Percentiles rank a stretch among this genome's conserved stretches.
Evolutionary conservation across 768 basidiomycete genomes (phyloP).

Genomic region (Daedaleopsis nitida): DNA sequence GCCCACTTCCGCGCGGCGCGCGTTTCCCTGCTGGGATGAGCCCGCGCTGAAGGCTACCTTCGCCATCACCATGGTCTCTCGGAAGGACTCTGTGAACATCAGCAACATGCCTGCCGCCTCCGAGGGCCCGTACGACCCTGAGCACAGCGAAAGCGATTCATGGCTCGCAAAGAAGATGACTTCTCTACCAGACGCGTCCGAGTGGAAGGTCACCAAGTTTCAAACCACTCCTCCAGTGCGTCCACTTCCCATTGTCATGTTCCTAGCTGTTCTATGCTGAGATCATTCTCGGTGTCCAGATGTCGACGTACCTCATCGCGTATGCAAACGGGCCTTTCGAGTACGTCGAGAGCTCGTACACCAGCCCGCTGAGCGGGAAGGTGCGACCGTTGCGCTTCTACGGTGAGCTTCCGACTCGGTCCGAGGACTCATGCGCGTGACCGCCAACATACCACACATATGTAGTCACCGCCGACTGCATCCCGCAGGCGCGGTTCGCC

Average conservation of each 20-base stretch:
- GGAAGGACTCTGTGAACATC: constrained; percentile 70
- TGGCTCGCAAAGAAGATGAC: constrained; percentile 39
- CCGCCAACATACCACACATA: no score
- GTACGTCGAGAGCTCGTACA: constrained; percentile 74
- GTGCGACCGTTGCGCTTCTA: constrained; percentile 85
- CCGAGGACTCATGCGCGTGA: no score
- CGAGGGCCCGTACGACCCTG: constrained; percentile 49
- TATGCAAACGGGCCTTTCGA: constrained; percentile 85
- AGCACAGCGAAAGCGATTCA: constrained; percentile 22
- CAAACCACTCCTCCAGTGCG: constrained; percentile 70
- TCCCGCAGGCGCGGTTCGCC: constrained; percentile 83
- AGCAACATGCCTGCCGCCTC: constrained; percentile 87
- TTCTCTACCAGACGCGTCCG: constrained; percentile 26
- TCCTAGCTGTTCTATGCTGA: not conserved
- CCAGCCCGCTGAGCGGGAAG: constrained; percentile 79
- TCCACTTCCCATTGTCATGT: constrained; percentile 4
- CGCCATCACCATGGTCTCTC: constrained; percentile 77
- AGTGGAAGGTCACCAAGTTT: constrained; percentile 87
- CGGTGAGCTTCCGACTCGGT: constrained; percentile 38
- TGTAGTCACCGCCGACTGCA: constrained; percentile 83
- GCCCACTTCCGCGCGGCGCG: constrained; percentile 83
- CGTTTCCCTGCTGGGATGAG: constrained; percentile 94
- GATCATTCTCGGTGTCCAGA: constrained; percentile 31
- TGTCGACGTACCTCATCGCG: constrained; percentile 90
- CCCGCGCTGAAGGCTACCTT: constrained; percentile 88